phyloP scores from a whole-genome alignment of 208 protist genomes.

The Phytomonas serpens region DNA sequence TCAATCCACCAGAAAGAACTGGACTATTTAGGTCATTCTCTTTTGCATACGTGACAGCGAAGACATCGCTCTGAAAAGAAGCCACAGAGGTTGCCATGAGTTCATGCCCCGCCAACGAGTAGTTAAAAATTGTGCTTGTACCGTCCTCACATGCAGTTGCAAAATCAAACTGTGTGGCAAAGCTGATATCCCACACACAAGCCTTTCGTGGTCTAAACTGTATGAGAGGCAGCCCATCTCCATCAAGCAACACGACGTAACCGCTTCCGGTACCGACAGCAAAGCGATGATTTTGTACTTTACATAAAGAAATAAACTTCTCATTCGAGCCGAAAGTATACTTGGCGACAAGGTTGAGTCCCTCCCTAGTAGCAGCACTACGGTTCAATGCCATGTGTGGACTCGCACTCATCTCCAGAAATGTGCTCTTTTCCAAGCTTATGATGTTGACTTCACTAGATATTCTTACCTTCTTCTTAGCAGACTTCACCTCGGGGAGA shows the following conservation, averaged over 20 bases:
- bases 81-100: conserved; percentile 72
- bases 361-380: conserved; percentile 33
- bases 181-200: conserved; percentile 87
- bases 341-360: conserved; percentile 69
- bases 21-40: conserved; percentile 57
- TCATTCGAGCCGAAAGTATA: conserved; percentile 79
- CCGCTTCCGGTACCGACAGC: conserved; percentile 84
- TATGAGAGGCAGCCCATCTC: conserved; percentile 76
- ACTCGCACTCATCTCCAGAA: conserved; percentile 83
- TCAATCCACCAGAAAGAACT: conserved; percentile 79
- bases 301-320: conserved; percentile 86
- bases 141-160: conserved; percentile 82
- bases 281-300: conserved; percentile 71
- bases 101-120: conserved; percentile 70
- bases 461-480: conserved; percentile 70
- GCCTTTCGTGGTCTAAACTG: conserved; percentile 84
- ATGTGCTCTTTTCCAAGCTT: conserved; percentile 77
- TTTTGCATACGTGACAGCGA: conserved; percentile 79
- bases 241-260: conserved; percentile 82
- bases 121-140: conserved; percentile 83
- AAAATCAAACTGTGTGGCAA: conserved; percentile 79
- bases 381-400: conserved; percentile 37
- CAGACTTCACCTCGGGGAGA: conserved; percentile 25
- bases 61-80: conserved; percentile 85
- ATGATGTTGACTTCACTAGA: conserved; percentile 85